Percentiles rank a stretch among this genome's conserved stretches.
phyloP scores from a whole-genome alignment of 2,329 filamentous ascomycete genomes.

The Cytospora mali region DNA sequence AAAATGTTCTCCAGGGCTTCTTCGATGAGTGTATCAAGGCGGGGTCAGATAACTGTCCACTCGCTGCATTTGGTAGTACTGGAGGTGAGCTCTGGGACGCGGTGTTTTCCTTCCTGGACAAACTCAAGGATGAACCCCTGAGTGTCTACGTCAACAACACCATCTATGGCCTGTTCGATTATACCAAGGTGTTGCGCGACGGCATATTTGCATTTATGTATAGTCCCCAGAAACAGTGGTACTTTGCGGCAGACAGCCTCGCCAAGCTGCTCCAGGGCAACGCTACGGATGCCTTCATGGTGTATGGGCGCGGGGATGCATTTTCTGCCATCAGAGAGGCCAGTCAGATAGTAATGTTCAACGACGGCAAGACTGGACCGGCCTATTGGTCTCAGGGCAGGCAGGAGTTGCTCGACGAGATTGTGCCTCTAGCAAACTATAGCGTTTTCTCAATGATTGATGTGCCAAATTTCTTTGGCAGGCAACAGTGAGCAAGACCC shows the following conservation, averaged over 20 bases:
- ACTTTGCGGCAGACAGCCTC: conserved; percentile 38
- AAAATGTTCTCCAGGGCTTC: conserved; percentile 46
- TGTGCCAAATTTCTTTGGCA: conserved; percentile 35
- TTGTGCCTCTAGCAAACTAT: conserved; percentile 38
- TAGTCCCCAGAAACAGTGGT: conserved; percentile 40
- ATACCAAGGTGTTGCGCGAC: conserved; percentile 38
- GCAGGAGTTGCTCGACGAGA: conserved; percentile 37
- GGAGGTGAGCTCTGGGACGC: conserved; percentile 38
- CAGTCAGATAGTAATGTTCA: conserved; percentile 34
- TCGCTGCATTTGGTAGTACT: conserved; percentile 43
- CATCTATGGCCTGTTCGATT: conserved; percentile 42
- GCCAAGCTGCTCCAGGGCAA: conserved; percentile 42
- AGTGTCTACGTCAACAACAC: conserved; percentile 46
- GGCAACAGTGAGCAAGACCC: conserved; percentile 32
- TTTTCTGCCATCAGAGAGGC: conserved; percentile 34
- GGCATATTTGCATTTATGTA: conserved; percentile 45
- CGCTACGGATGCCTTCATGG: conserved; percentile 40
- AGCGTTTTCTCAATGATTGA: conserved; percentile 36
- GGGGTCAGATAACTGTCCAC: conserved; percentile 44
- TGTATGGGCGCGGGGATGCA: conserved; percentile 34
- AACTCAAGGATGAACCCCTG: conserved; percentile 43
- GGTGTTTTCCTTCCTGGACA: conserved; percentile 38
- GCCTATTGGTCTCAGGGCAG: conserved; percentile 40
- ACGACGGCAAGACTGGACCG: conserved; percentile 37
- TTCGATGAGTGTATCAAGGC: conserved; percentile 52